Conservation (phyloP, 2,329 filamentous ascomycete species). For the Diaporthe helianthi region DNA sequence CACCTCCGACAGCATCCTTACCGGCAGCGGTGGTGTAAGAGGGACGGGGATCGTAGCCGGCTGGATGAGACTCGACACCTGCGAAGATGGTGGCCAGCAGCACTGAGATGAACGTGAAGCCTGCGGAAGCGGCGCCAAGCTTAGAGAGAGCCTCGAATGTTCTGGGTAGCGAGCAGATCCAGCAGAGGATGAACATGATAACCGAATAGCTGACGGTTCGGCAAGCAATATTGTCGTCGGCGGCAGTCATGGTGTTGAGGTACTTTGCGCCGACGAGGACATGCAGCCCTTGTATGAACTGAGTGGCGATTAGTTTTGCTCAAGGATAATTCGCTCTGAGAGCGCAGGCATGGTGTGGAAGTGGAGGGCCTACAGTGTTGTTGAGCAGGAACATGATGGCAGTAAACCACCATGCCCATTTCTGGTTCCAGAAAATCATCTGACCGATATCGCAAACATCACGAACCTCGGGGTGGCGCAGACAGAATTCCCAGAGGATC, state of each 20-base stretch:
- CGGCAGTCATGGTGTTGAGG: slow-evolving; percentile 83
- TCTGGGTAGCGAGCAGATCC: slow-evolving; percentile 79
- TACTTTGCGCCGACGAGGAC: slow-evolving; percentile 86
- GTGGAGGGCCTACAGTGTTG: slow-evolving; percentile 65
- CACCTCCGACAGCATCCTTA: slow-evolving; percentile 53
- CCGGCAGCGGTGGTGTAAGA: slow-evolving; percentile 45
- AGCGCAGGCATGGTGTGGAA: background rate
- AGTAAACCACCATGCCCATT: slow-evolving; percentile 72
- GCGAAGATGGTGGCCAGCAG: slow-evolving; percentile 84
- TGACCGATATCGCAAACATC: slow-evolving; percentile 97
- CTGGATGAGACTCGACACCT: slow-evolving; percentile 76
- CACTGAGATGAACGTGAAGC: slow-evolving; percentile 91
- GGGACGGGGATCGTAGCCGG: slow-evolving; percentile 63
- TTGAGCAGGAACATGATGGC: slow-evolving; percentile 92
- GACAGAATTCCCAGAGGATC: slow-evolving; percentile 80
- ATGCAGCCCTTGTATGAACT: slow-evolving; percentile 64
- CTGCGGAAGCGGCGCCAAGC: slow-evolving; percentile 78
- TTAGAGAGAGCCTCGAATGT: slow-evolving; percentile 84
- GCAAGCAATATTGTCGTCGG: slow-evolving; percentile 65
- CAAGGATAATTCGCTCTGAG: background rate
- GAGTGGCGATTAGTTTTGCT: background rate
- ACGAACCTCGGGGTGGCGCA: slow-evolving; percentile 87
- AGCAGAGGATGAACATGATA: slow-evolving; percentile 77
- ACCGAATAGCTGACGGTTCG: slow-evolving; percentile 84
- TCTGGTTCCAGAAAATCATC: slow-evolving; percentile 87